Percentiles rank a stretch among this genome's conserved stretches.
phyloP scores from a whole-genome alignment of 164 flowering plant genomes.

The Vitis cinerea region DNA sequence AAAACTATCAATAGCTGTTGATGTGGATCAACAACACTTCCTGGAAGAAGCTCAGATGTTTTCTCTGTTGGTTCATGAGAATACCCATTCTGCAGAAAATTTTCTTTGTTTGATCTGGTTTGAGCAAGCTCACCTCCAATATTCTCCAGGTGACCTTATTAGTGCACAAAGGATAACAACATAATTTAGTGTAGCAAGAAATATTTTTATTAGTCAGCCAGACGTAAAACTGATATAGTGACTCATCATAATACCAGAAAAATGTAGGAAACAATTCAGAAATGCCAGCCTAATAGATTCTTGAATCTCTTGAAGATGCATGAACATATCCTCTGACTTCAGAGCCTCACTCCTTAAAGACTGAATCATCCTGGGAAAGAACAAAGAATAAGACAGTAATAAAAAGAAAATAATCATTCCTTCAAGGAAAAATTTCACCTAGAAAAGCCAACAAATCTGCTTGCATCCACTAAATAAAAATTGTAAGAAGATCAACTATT shows the following conservation, averaged over 20 bases:
- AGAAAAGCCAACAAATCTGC: not conserved
- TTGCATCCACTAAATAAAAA: too few species aligned
- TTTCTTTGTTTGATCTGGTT: constrained; percentile 50
- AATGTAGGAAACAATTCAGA: constrained; percentile 88
- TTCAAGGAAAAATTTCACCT: not conserved
- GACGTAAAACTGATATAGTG: not conserved
- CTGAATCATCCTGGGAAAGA: constrained; percentile 67
- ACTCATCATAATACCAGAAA: constrained; percentile 63
- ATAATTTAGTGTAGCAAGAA: constrained; percentile 5
- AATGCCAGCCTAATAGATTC: constrained; percentile 85
- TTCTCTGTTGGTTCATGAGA: constrained; percentile 41
- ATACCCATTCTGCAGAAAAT: constrained; percentile 59
- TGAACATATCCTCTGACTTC: constrained; percentile 68
- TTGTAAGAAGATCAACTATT: too few species aligned
- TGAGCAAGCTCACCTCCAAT: constrained; percentile 66
- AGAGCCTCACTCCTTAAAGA: constrained; percentile 61
- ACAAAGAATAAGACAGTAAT: not conserved
- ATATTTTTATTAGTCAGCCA: not conserved
- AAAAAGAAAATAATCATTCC: not conserved
- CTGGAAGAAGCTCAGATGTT: constrained; percentile 49
- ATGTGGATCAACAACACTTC: constrained; percentile 69
- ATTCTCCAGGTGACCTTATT: constrained; percentile 76
- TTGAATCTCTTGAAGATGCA: constrained; percentile 82
- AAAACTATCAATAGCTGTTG: constrained; percentile 72
- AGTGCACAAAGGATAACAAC: constrained; percentile 15